Evolutionary conservation across 768 basidiomycete species (phyloP), one percentile per base, ranked within the genome.

Genomic region (Leccinum obscurum): DNA sequence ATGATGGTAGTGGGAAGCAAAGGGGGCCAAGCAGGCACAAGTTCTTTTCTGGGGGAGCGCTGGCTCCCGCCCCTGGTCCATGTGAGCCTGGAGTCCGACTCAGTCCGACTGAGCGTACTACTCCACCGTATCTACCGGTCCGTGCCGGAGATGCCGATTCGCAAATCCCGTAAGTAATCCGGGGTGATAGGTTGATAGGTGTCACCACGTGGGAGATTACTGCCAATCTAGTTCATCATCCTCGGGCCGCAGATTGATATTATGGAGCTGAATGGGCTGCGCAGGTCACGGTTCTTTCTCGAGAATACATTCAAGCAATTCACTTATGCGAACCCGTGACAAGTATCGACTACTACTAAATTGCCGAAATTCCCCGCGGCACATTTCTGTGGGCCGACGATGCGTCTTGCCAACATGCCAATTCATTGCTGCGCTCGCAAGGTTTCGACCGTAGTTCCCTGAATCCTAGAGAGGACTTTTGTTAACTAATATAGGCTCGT

Each of bases 1-100:
- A 80, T 79, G 35, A 37, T 14, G 48, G 52, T 30, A 44, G 35
- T 15, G 1, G 17, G 3, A n/a, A 54, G 20, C 13, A 14, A 30
- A 11, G 4, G 9, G 10, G 3, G 17, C 8, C 17, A 17, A 8
- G 39, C 39, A 41, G 39, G 39, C 39, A 10, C 17, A n/a, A n/a
- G 39, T 41, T 41, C 39, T 2, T 41, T 41, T 9, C 39, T 41
- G 37, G 37, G 37, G 15, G 37, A 35, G 34, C 5, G 34, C 34
- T 14, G 34, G 34, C 35, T 3, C 15, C 35, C 35, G 35, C 35
- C 35, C 35, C 35, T 37, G 35, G 35, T 2, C 14, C 35, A 13
- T 32, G 30, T 32, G 30, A 32, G 30, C 30, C 30, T 32, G 26
- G 26, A 28, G 26, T 32, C 30, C 30, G 30, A 30, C 30, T 30